These are phyloP conservation scores for Houttuynia cordata DNA, from an alignment of 164 flowering plant genomes.

Conservation along the genomic window DNA sequence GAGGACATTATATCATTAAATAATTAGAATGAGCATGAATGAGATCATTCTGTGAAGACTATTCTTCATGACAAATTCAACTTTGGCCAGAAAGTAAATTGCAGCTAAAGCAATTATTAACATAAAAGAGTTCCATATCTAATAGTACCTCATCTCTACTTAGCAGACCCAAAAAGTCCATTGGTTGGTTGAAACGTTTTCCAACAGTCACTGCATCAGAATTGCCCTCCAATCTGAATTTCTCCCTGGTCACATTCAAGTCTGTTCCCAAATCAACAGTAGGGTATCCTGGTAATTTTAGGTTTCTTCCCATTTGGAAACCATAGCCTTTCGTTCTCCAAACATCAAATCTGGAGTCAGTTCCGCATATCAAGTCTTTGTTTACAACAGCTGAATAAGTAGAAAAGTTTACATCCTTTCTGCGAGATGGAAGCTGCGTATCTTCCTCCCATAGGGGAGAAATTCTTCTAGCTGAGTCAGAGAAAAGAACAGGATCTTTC, in stretches of 20 bases:
- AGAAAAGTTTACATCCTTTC: conserved; percentile 90
- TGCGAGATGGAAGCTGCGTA: conserved; percentile 66
- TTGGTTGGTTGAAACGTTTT: conserved; percentile 25
- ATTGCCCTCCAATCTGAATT: conserved; percentile 13
- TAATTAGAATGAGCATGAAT: not conserved
- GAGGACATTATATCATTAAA: not conserved
- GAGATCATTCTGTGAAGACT: too few relatives aligned
- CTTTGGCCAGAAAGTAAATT: not conserved
- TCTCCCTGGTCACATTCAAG: conserved; percentile 29
- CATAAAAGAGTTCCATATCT: not conserved
- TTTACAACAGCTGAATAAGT: conserved; percentile 66
- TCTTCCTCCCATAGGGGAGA: conserved; percentile 42
- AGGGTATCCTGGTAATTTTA: conserved; percentile 70
- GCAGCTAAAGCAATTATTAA: not conserved
- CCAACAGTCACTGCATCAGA: conserved; percentile 13
- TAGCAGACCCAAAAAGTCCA: conserved; percentile 39
- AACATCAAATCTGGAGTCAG: conserved; percentile 81
- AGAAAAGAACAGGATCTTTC: conserved; percentile 75
- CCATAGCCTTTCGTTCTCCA: conserved; percentile 88
- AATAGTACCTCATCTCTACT: conserved; percentile 63
- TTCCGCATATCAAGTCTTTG: conserved; percentile 64
- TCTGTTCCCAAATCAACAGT: conserved; percentile 39
- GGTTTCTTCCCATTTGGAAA: conserved; percentile 56
- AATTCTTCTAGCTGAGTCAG: conserved; percentile 39
- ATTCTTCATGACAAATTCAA: not conserved